Base-by-base conservation (phyloP, 768 basidiomycete genomes). In the Flagelloscypha sp. region DNA sequence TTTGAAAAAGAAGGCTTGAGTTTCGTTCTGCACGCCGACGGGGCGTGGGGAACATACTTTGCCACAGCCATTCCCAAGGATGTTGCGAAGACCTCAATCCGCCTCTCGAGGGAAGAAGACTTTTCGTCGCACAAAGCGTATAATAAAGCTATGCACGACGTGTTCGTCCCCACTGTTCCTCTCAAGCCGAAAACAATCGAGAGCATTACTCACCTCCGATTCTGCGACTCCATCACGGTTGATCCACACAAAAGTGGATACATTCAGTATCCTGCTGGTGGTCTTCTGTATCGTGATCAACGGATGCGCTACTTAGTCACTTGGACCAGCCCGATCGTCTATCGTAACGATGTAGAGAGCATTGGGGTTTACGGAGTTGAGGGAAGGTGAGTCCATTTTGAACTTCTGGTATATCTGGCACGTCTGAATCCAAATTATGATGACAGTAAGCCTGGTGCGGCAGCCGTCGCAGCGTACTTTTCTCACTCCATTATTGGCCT, bases 41-140 rank as follows among this genome's bases (percentile, higher is more conserved):
- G 59, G 5, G 68, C 68, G 1, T 69, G 66, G 68, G 68, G 68
- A 4, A 62, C 60, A 4, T 70, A 69, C 45, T 71, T 68, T 37
- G 47, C 55, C 4, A 52, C 54, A 3, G 56, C 57, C 45, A 41
- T 59, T 21, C 49, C 48, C 20, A 46, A 49, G 21, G 36, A 30
- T 17, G 31, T 37, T 3, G 16, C 18, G 21, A 16, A 21, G 7
- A 8, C 19, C 8, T 17, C 9, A 27, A 15, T 9, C 25, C 9
- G 25, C 25, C 25, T 27, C 9, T 9, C 25, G 9, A 9, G 13
- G 25, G 13, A 27, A 15, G 25, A 9, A 15, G 9, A 9, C 15
- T 27, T 13, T 17, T 12, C 11, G 9, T 17, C 8, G 34, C 27
- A n/a, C 30, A 36, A 13, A 29, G 32, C 16, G 34, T 35, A 25